These are phyloP conservation scores for Turritis glabra DNA, from an alignment of 345 rosid genomes.

Conservation along the genomic window DNA sequence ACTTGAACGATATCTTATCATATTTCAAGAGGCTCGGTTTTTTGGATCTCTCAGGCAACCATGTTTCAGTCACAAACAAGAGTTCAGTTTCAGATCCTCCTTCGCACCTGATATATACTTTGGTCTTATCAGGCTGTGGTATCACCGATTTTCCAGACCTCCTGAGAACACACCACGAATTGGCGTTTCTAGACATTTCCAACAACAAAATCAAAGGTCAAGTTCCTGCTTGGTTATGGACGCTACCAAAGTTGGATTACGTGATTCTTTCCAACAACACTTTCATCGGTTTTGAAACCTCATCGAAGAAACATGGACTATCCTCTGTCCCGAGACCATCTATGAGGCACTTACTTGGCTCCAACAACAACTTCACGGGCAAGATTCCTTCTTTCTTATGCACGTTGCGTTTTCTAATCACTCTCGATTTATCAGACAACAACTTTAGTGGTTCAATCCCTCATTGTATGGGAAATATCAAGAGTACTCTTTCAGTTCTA, in stretches of 20 bases:
- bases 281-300: background rate
- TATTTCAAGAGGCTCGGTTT: too few relatives aligned
- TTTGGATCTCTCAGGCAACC: too few relatives aligned
- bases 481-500: background rate
- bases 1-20: too few relatives aligned
- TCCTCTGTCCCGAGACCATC: background rate
- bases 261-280: slow-evolving; percentile 7
- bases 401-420: accelerated
- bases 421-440: background rate
- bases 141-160: too few relatives aligned
- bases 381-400: background rate
- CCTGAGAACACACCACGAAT: too few relatives aligned
- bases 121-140: too few relatives aligned
- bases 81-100: too few relatives aligned
- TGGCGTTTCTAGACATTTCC: slow-evolving; percentile 14
- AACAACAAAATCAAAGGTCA: slow-evolving; percentile 3
- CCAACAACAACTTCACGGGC: background rate
- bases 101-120: too few relatives aligned
- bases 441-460: background rate
- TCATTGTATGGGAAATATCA: background rate
- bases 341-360: background rate
- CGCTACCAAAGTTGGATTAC: background rate
- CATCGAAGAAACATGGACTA: background rate
- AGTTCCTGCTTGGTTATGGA: background rate
- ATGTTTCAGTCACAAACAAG: too few relatives aligned